A percentile compares a stretch with the other conserved stretches of the same genome.
phyloP scores from a whole-genome alignment of 495 filamentous ascomycete genomes.

The Hypoxylon subgilvum region DNA sequence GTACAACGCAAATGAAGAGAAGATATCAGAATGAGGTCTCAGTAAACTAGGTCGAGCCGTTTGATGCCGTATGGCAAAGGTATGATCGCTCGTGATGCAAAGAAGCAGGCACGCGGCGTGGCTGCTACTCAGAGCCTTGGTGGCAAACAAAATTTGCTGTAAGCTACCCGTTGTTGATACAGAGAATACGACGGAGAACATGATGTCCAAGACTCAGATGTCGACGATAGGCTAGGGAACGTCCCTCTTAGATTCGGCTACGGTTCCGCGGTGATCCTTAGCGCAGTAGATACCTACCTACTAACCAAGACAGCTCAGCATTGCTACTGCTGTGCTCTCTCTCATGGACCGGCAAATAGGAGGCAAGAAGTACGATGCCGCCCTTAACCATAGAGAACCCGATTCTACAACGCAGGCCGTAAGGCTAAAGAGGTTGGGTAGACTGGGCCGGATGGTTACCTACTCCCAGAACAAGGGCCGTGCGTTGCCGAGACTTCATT shows the following conservation, averaged over 20 bases:
- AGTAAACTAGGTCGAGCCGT: constrained; percentile 23
- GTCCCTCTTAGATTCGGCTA: constrained; percentile 24
- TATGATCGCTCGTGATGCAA: constrained; percentile 27
- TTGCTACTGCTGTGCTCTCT: constrained; percentile 37
- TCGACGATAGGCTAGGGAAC: constrained; percentile 25
- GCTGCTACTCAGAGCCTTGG: constrained; percentile 31
- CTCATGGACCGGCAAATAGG: constrained; percentile 29
- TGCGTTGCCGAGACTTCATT: neutral
- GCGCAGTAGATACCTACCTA: too few relatives aligned
- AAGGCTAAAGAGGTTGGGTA: constrained; percentile 39
- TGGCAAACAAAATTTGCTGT: constrained; percentile 41
- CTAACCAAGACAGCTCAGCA: constrained; percentile 36
- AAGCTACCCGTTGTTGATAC: constrained; percentile 32
- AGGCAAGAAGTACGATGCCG: constrained; percentile 32
- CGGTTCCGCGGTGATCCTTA: constrained; percentile 15
- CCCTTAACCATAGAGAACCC: constrained; percentile 41
- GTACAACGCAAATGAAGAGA: constrained; percentile 8
- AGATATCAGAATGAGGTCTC: constrained; percentile 4
- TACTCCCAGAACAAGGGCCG: constrained; percentile 43
- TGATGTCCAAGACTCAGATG: constrained; percentile 17
- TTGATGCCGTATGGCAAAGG: constrained; percentile 27
- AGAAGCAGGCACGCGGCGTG: constrained; percentile 35
- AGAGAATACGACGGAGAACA: constrained; percentile 26
- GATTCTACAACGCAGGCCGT: neutral
- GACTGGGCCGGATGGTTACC: constrained; percentile 38